Evolutionary conservation across 306 rosid genomes (phyloP).

Genomic region (Cyamopsis tetragonoloba): DNA sequence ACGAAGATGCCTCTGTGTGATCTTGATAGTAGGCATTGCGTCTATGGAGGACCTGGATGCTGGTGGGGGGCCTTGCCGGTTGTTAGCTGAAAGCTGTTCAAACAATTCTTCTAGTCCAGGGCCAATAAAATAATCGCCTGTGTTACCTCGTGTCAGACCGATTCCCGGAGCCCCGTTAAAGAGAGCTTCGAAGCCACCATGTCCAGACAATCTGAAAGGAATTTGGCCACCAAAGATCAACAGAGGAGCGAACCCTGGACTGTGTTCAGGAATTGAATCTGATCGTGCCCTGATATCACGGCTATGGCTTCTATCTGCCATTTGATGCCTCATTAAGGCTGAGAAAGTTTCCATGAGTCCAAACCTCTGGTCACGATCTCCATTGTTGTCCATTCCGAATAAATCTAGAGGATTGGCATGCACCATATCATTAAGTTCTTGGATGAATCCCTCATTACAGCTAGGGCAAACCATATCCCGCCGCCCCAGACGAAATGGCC

Average conservation of each 20-base stretch:
- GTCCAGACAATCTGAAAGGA: conserved; percentile 55
- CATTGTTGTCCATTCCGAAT: conserved; percentile 35
- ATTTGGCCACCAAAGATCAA: conserved; percentile 66
- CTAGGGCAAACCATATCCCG: conserved; percentile 44
- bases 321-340: conserved; percentile 46
- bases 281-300: conserved; percentile 34
- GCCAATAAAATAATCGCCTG: conserved; percentile 70
- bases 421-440: conserved; percentile 55
- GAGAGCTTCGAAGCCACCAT: conserved; percentile 58
- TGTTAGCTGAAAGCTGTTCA: conserved; percentile 65
- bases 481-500: conserved; percentile 41
- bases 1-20: conserved; percentile 54
- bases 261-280: conserved; percentile 42
- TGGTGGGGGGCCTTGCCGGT: conserved; percentile 68
- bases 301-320: conserved; percentile 39
- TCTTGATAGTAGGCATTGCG: conserved; percentile 66
- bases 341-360: conserved; percentile 54
- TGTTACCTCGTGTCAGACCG: conserved; percentile 52
- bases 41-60: conserved; percentile 58
- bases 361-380: conserved; percentile 33
- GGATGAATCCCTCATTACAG: conserved; percentile 60
- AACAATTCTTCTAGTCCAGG: conserved; percentile 79
- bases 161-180: conserved; percentile 64
- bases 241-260: conserved; percentile 44
- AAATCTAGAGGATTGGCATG: conserved; percentile 39